Base-by-base conservation (phyloP, 2,329 filamentous ascomycete genomes). In the Berkeleyomyces rouxiae region DNA sequence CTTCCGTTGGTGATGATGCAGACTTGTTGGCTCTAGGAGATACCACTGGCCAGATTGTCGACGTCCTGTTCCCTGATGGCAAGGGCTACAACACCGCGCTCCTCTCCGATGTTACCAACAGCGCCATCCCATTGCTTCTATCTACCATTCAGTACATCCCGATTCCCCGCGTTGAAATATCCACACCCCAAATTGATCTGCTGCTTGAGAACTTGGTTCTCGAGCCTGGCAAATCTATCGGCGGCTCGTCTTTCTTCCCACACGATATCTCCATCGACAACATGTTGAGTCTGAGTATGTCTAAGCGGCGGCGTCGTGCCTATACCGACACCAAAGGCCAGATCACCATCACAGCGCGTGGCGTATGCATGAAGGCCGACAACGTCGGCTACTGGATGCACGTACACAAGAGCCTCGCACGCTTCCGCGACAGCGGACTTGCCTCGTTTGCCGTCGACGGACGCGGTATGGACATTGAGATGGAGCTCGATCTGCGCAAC, bases 361-460 rank as follows among this genome's bases (percentile, higher is more conserved):
- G 92, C 0, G 75, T 97, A 7, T 95, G 90, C 0, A 79, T 93
- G 61, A 84, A 87, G 47, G 91, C 91, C 2, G 84, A 92, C 33
- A 90, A 96, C 66, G 78, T 97, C 40, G 92, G 92, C 33, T 97
- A 91, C 75, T 95, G 91, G 83, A 76, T 96, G 40, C 86, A 87
- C 7, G 79, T 88, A 0, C 91, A 93, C 71, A 83, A 84, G 11
- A 85, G 88, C 1, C 71, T 95, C 1, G 77, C 95, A 58, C 83
- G 84, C 33, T 78, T 96, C 39, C 82, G 83, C 1, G 90, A 96
- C 68, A 81, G 90, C 71, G 92, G 92, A 3, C 87, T 96, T 58
- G 89, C 87, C 4, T 89, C 86, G 39, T 90, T 97, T 72, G 82
- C 83, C 53, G 82, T 97, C 4, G 92, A 96, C 71, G 84, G 92